These are phyloP conservation scores for Leptographium radiaticola DNA, from an alignment of 2,329 filamentous ascomycete genomes.

Conservation along the genomic window DNA sequence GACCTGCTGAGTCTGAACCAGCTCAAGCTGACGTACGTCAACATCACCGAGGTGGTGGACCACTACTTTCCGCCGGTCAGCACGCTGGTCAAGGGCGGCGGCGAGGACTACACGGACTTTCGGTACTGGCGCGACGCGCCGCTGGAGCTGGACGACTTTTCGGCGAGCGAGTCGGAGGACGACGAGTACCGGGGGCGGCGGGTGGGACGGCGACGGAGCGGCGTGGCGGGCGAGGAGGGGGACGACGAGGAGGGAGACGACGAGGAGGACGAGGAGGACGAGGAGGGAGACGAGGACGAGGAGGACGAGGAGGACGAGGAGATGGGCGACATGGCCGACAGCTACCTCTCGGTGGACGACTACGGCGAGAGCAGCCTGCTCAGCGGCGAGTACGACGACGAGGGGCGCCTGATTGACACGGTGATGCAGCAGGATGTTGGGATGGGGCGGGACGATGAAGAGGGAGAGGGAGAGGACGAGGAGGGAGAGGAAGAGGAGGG, in stretches of 20 bases:
- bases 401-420: slow-evolving; percentile 27
- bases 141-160: slow-evolving; percentile 78
- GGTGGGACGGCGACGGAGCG: slow-evolving; percentile 21
- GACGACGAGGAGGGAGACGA: slow-evolving; percentile 13
- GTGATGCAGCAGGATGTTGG: slow-evolving; percentile 18
- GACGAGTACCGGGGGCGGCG: slow-evolving; percentile 16
- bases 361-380: slow-evolving; percentile 27
- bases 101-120: slow-evolving; percentile 94
- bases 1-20: slow-evolving; percentile 85
- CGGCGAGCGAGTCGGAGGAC: slow-evolving; percentile 59
- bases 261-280: slow-evolving; percentile 26
- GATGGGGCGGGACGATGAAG: slow-evolving; percentile 18
- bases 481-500: neutral
- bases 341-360: slow-evolving; percentile 27
- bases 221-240: slow-evolving; percentile 32
- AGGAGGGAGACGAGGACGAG: slow-evolving; percentile 29
- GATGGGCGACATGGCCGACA: slow-evolving; percentile 30
- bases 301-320: slow-evolving; percentile 27
- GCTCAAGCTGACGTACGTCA: slow-evolving; percentile 92
- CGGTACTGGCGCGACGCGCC: slow-evolving; percentile 87
- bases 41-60: slow-evolving; percentile 93
- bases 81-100: slow-evolving; percentile 74
- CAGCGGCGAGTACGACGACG: slow-evolving; percentile 29
- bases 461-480: slow-evolving; percentile 31
- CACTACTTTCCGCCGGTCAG: slow-evolving; percentile 94